Evolutionary conservation across 805 yeast genomes (phyloP).

Genomic region (Ogataea ganodermae): DNA sequence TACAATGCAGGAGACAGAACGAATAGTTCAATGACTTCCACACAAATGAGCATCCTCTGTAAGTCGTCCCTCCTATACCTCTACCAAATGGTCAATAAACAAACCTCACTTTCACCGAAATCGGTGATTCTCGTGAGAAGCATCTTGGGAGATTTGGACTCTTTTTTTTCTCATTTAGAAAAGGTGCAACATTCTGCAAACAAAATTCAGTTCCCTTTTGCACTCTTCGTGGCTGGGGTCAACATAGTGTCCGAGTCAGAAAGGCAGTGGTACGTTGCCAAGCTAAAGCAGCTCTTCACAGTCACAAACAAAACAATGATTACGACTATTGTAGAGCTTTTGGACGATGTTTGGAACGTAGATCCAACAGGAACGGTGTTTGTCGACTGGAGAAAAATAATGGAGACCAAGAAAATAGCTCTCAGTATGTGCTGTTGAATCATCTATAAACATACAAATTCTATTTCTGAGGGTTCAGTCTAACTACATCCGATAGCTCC

Average conservation of each 20-base stretch:
- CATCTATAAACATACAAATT: neutral
- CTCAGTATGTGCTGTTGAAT: conserved; percentile 8
- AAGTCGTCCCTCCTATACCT: conserved; percentile 18
- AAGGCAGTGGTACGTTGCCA: conserved; percentile 8
- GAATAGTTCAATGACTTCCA: neutral
- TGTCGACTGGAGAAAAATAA: conserved; percentile 18
- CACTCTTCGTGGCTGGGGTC: conserved; percentile 19
- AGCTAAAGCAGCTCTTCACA: conserved; percentile 2
- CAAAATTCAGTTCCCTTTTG: conserved; percentile 8
- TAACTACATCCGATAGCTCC: conserved; percentile 18
- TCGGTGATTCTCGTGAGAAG: conserved; percentile 16
- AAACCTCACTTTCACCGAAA: conserved; percentile 18
- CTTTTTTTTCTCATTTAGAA: neutral
- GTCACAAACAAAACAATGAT: conserved; percentile 8
- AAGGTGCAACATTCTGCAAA: neutral
- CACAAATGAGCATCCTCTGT: conserved; percentile 13
- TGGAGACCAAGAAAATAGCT: neutral
- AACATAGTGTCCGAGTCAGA: conserved; percentile 11
- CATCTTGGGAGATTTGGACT: conserved; percentile 2
- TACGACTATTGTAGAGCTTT: conserved; percentile 5
- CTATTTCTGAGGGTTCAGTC: conserved; percentile 2
- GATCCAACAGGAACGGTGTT: conserved; percentile 13
- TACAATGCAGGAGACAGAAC: neutral
- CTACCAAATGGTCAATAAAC: conserved; percentile 18
- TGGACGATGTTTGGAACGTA: conserved; percentile 15